Conservation (phyloP, 371 early-diverging fungal species). For the Massospora cicadina region DNA sequence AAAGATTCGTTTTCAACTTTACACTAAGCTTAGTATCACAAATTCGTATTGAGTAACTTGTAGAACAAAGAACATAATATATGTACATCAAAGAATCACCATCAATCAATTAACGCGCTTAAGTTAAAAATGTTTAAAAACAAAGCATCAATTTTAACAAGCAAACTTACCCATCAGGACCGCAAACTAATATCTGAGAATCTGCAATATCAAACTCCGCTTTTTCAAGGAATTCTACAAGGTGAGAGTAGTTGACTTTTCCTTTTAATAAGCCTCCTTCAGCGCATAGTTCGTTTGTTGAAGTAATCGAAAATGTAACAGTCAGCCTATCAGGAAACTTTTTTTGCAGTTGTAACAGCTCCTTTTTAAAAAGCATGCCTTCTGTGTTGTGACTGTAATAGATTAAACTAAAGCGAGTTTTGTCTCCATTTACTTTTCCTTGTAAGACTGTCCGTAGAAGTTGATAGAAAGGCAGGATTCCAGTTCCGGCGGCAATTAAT, state of each 20-base stretch:
- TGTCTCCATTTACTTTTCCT: background rate
- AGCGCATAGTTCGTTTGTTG: background rate
- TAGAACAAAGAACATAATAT: no score
- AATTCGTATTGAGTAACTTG: no score
- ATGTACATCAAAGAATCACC: no score
- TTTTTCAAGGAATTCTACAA: background rate
- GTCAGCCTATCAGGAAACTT: background rate
- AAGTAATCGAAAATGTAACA: background rate
- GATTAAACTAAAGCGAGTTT: background rate
- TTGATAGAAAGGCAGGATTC: slow-evolving; percentile 1
- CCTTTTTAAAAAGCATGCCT: background rate
- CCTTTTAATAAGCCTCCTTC: background rate
- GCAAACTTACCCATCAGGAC: slow-evolving; percentile 18
- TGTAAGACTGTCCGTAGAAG: background rate
- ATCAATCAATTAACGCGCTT: no score
- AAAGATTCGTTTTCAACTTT: no score
- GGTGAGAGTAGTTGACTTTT: background rate
- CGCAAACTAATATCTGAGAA: slow-evolving; percentile 1
- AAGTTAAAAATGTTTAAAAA: no score
- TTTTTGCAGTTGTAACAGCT: background rate
- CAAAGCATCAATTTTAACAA: background rate
- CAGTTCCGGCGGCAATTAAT: background rate
- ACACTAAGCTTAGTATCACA: no score
- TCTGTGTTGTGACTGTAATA: background rate
- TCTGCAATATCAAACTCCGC: background rate